Percentiles rank a stretch among this genome's conserved stretches.
Evolutionary conservation across 306 rosid genomes (phyloP).

Genomic region (Cicer yamashitae): DNA sequence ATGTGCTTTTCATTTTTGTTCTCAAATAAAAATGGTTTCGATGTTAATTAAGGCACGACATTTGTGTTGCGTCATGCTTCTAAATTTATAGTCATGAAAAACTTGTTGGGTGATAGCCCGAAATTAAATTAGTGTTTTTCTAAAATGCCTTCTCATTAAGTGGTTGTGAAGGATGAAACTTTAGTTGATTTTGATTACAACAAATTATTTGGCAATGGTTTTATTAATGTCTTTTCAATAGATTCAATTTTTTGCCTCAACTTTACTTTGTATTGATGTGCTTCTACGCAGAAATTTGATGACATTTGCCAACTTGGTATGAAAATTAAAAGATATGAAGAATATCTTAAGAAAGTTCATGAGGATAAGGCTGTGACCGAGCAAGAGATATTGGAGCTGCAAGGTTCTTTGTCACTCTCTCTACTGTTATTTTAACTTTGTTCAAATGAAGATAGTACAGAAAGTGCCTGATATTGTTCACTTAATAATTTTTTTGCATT

Average conservation of each 20-base stretch:
- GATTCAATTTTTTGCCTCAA: neutral
- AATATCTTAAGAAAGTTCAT: neutral
- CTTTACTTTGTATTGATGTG: constrained; percentile 4
- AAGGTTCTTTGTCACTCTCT: constrained; percentile 49
- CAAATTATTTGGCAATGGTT: neutral
- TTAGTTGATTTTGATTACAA: constrained; percentile 13
- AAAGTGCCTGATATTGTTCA: neutral
- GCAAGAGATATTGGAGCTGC: constrained; percentile 41
- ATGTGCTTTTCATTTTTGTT: neutral
- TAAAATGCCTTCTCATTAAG: neutral
- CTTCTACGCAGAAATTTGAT: constrained; percentile 48
- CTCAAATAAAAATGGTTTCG: neutral
- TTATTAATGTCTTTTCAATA: neutral
- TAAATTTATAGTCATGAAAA: neutral
- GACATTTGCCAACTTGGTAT: constrained; percentile 7
- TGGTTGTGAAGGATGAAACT: constrained; percentile 1
- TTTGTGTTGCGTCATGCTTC: neutral
- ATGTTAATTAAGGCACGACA: neutral
- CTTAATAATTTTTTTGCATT: neutral
- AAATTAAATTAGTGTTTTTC: neutral
- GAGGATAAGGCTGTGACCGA: constrained; percentile 40
- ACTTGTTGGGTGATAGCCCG: constrained; percentile 14
- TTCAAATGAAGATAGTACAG: neutral
- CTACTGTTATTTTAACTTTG: neutral
- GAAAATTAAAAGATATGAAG: constrained; percentile 38